Percentiles rank a stretch among this genome's conserved stretches.
Conservation (phyloP, 2,329 filamentous ascomycete species). For the Balansia obtecta region DNA sequence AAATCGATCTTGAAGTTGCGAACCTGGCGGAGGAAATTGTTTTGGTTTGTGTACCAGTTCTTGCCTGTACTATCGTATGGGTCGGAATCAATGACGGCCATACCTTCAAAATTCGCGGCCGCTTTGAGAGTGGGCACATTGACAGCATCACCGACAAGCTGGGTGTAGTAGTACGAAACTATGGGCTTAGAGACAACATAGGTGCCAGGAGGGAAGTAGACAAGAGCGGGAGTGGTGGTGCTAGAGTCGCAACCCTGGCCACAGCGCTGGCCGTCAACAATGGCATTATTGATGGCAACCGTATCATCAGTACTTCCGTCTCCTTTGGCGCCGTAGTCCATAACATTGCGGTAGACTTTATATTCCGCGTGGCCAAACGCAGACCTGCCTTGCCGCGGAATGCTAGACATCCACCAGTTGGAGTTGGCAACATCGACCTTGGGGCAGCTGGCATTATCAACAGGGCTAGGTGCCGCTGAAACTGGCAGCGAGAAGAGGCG, state of each 20-base stretch:
- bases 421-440: slow-evolving; percentile 20
- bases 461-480: slow-evolving; percentile 18
- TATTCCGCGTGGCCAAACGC: slow-evolving; percentile 47
- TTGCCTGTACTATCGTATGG: slow-evolving; percentile 59
- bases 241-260: slow-evolving; percentile 70
- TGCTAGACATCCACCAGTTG: slow-evolving; percentile 59
- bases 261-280: slow-evolving; percentile 68
- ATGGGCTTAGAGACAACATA: slow-evolving; percentile 74
- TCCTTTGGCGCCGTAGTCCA: slow-evolving; percentile 61
- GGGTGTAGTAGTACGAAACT: slow-evolving; percentile 83
- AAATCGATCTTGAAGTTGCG: slow-evolving; percentile 74
- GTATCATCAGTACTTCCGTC: slow-evolving; percentile 69
- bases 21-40: slow-evolving; percentile 74
- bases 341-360: slow-evolving; percentile 66
- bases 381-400: slow-evolving; percentile 55
- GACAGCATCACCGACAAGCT: slow-evolving; percentile 72
- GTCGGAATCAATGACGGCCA: slow-evolving; percentile 80
- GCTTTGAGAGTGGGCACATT: slow-evolving; percentile 66
- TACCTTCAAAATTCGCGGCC: slow-evolving; percentile 58
- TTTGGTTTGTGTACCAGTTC: slow-evolving; percentile 72
- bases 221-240: slow-evolving; percentile 70
- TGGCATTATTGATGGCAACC: slow-evolving; percentile 72
- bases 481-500: slow-evolving; percentile 25
- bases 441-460: slow-evolving; percentile 8
- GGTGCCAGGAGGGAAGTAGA: slow-evolving; percentile 85